Evolutionary conservation across 108 stramenopile species (phyloP).

Genomic region (Chaetoceros tenuissimus): DNA sequence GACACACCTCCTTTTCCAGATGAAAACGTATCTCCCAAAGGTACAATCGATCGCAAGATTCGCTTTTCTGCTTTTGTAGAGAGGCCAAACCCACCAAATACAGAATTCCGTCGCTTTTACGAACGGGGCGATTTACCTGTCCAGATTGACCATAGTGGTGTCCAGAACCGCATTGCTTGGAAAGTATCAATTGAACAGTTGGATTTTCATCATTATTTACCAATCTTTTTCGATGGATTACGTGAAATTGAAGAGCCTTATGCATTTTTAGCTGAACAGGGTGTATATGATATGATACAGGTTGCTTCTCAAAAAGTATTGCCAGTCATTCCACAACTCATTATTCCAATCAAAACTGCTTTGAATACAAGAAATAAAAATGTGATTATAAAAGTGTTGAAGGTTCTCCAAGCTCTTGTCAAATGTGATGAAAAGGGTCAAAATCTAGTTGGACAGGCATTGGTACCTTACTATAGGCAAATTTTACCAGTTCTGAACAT

Average conservation of each 20-base stretch:
- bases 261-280: constrained; percentile 81
- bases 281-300: constrained; percentile 82
- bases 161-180: constrained; percentile 77
- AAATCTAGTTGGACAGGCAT: constrained; percentile 75
- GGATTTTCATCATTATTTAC: constrained; percentile 88
- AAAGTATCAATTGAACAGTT: constrained; percentile 77
- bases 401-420: constrained; percentile 80
- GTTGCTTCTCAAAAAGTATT: constrained; percentile 64
- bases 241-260: constrained; percentile 85
- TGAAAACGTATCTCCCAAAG: constrained; percentile 17
- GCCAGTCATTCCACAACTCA: constrained; percentile 80
- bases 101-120: constrained; percentile 79
- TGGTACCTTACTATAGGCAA: constrained; percentile 87
- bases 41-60: constrained; percentile 17
- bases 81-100: constrained; percentile 85
- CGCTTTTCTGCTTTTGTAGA: constrained; percentile 55
- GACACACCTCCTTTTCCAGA: constrained; percentile 25
- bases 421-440: constrained; percentile 66
- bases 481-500: constrained; percentile 86
- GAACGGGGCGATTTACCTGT: constrained; percentile 83
- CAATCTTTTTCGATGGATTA: constrained; percentile 86
- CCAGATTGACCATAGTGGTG: constrained; percentile 72
- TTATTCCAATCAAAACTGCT: constrained; percentile 86
- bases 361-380: constrained; percentile 70
- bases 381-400: constrained; percentile 84